Base-by-base conservation (phyloP, 1,139 yeast genomes). In the Geotrichum cucujoidarum region DNA sequence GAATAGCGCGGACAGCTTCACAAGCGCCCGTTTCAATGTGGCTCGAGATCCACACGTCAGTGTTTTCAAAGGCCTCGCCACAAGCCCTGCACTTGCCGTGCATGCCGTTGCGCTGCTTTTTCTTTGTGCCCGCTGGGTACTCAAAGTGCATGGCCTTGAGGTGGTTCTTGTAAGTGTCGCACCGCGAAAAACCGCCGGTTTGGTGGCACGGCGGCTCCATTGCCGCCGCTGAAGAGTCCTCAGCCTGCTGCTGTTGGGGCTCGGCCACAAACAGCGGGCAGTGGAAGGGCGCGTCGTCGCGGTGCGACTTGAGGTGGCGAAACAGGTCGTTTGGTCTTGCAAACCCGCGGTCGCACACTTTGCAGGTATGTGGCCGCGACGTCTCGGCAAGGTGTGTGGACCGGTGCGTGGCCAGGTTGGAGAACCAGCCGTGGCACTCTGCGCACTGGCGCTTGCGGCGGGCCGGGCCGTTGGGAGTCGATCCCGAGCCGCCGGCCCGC, bases 131-230 rank as follows among this genome's bases (percentile, higher is more conserved):
- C 40, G 76, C 76, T 2, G 97, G 97, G 65, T 89, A 89, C 59
- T 80, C 85, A 65, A 89, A 89, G 64, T 89, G 97, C 55, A 89
- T 75, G 4, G 96, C 95, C 64, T 85, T 86, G 54, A 89, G 72
- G 66, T 89, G 97, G 66, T 88, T 89, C 63, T 89, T 89, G 69
- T 80, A 89, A 5, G 97, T 89, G 65, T 89, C 97, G 63, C 95
- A 85, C 41, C 97, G 75, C 18, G 90, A 80, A 60, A 89, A 89
- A 33, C 84, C 81, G 4, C 96, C 96, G 4, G 87, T 80, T 51
- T 78, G 77, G 63, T 89, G 96, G 62, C 95, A 87, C 10, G 47
- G 22, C 29, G 48, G 47, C 36, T 44, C 47, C n/a, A 40, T 2
- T 95, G 27, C 31, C 3, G 37, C 48, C 50, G 47, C 41, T 57